phyloP scores from a whole-genome alignment of 768 basidiomycete genomes.

The Dentipellis fragilis region DNA sequence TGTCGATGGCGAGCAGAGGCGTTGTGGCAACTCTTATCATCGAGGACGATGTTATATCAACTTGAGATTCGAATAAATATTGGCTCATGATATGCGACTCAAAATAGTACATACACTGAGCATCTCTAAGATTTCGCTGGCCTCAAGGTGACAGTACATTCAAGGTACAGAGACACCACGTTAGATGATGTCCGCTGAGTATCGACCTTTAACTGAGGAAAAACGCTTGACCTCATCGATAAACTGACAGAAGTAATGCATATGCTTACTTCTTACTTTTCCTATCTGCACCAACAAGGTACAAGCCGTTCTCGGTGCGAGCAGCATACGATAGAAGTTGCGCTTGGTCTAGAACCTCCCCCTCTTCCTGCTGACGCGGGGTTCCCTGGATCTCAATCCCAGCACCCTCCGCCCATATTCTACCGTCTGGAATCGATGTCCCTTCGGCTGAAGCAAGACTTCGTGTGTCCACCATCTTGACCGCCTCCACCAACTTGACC shows the following conservation, averaged over 20 bases:
- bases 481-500: constrained; percentile 71
- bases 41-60: too few species aligned
- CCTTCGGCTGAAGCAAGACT: constrained; percentile 8
- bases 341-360: constrained; percentile 26
- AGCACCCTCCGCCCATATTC: constrained; percentile 30
- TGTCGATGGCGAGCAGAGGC: too few species aligned
- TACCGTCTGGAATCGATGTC: constrained; percentile 28
- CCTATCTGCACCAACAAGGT: constrained; percentile 46
- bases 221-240: too few species aligned
- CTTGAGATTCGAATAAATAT: too few species aligned
- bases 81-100: too few species aligned
- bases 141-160: too few species aligned
- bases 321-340: constrained; percentile 42
- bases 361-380: constrained; percentile 3
- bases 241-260: constrained; percentile 12
- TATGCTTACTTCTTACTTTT: constrained; percentile 5
- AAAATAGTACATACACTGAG: too few species aligned
- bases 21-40: too few species aligned
- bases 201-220: too few species aligned
- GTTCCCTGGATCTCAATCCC: constrained; percentile 20
- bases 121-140: too few species aligned
- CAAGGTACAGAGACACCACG: too few species aligned
- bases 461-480: constrained; percentile 43
- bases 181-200: too few species aligned
- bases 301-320: constrained; percentile 42